phyloP scores from a whole-genome alignment of 2,329 filamentous ascomycete genomes.

The Botryotinia narcissicola region DNA sequence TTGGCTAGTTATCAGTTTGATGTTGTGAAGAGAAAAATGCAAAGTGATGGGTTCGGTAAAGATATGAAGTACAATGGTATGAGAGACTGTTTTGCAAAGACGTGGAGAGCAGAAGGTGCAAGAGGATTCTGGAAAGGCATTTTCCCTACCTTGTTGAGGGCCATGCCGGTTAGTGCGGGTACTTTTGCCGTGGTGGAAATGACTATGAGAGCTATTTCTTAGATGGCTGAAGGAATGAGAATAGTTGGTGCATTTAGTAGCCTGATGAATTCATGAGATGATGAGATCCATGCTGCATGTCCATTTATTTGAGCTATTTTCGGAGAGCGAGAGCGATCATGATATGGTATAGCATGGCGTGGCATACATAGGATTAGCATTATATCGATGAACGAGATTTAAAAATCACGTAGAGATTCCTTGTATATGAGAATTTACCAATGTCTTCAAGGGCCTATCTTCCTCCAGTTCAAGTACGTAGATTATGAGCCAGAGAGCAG shows the following conservation, averaged over 20 bases:
- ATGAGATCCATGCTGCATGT: not conserved
- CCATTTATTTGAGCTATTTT: not conserved
- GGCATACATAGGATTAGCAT: not conserved
- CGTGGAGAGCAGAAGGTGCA: slow-evolving; percentile 71
- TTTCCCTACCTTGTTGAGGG: slow-evolving; percentile 83
- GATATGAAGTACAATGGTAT: slow-evolving; percentile 73
- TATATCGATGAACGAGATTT: not conserved
- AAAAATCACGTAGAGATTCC: not conserved
- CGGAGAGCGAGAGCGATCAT: not conserved
- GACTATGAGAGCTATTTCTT: slow-evolving; percentile 61
- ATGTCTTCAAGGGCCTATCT: not conserved
- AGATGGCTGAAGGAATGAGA: slow-evolving; percentile 2
- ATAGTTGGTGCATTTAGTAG: not conserved
- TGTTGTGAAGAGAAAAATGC: slow-evolving; percentile 99
- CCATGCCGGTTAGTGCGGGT: slow-evolving; percentile 96
- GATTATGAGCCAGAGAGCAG: not conserved
- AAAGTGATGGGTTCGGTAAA: slow-evolving; percentile 84
- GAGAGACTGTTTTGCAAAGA: slow-evolving; percentile 86
- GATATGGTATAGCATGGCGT: not conserved
- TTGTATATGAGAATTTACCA: not conserved
- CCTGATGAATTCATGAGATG: not conserved
- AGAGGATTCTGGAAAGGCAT: slow-evolving; percentile 94
- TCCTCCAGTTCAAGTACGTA: too few relatives aligned
- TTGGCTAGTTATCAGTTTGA: slow-evolving; percentile 91
- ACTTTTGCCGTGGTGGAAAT: slow-evolving; percentile 85